phyloP scores from a whole-genome alignment of 2,329 filamentous ascomycete genomes.

The Alternaria sp. region DNA sequence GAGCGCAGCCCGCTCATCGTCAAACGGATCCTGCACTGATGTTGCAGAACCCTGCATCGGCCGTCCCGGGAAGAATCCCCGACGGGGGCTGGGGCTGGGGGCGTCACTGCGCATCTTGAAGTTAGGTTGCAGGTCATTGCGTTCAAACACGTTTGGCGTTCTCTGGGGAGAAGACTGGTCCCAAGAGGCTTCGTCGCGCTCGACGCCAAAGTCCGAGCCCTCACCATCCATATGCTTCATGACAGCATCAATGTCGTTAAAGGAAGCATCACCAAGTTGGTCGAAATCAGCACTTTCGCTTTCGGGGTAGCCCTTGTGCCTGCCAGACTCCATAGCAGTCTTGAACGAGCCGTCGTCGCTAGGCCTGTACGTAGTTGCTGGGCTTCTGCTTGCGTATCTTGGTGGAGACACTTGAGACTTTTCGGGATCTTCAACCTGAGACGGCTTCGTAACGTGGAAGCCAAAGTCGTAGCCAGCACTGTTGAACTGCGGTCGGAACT shows the following conservation, averaged over 20 bases:
- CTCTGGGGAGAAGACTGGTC: slow-evolving; percentile 42
- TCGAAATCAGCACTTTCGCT: slow-evolving; percentile 48
- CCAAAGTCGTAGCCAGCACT: slow-evolving; percentile 45
- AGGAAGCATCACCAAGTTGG: slow-evolving; percentile 56
- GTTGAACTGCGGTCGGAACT: slow-evolving; percentile 48
- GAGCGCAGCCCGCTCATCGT: slow-evolving; percentile 65
- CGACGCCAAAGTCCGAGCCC: slow-evolving; percentile 76
- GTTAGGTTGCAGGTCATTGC: slow-evolving; percentile 39
- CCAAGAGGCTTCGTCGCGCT: slow-evolving; percentile 62
- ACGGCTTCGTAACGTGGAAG: slow-evolving; percentile 49
- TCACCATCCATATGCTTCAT: slow-evolving; percentile 83
- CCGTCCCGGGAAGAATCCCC: slow-evolving; percentile 46
- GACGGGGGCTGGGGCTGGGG: slow-evolving; percentile 73
- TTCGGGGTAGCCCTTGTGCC: slow-evolving; percentile 43
- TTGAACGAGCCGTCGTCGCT: slow-evolving; percentile 50
- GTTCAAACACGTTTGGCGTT: slow-evolving; percentile 43
- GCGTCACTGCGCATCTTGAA: slow-evolving; percentile 68
- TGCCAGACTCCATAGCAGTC: slow-evolving; percentile 44
- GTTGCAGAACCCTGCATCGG: slow-evolving; percentile 43
- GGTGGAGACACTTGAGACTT: slow-evolving; percentile 25
- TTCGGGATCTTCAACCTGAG: slow-evolving; percentile 33
- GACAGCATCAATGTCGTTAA: slow-evolving; percentile 89
- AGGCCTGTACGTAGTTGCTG: slow-evolving; percentile 49
- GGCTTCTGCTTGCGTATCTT: slow-evolving; percentile 42
- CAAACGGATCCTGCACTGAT: slow-evolving; percentile 61